Evolutionary conservation across 805 yeast species (phyloP), one percentile per base, ranked within the genome.

Genomic region (Metschnikowia proteae): DNA sequence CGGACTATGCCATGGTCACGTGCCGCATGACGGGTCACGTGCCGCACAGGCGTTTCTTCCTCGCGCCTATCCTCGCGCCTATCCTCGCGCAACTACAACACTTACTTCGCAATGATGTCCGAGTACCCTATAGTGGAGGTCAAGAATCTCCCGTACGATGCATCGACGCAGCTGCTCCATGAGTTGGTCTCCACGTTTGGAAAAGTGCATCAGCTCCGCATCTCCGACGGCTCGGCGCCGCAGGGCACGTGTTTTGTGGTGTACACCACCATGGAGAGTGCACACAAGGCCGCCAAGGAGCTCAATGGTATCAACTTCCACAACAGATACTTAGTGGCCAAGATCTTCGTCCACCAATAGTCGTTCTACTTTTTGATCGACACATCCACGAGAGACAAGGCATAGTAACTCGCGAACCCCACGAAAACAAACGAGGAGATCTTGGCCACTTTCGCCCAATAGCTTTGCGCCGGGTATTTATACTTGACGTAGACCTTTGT

Each of bases 381-480:
- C 39, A 70, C 51, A 52, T 71, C 69, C 41, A 73, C 58, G 49
- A 67, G 62, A 6, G 66, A 66, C 59, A 73, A 61, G 29, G 73
- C 65, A 58, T 79, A 80, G 58, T 79, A 74, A 56, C 82, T 73
- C 56, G 79, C 58, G 59, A 88, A 71, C 0, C 84, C 88, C 29
- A 76, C 61, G 52, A 85, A 80, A 23, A 86, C 70, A 53, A 82
- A 80, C 2, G 78, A 75, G 5, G 91, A 80, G 43, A 88, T 76
- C 46, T 79, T 74, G 37, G 82, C 53, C 23, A 96, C 92, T 65
- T 90, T 90, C 53, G 69, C 68, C 62, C 81, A 69, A 64, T 79
- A 77, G 52, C 76, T 79, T 35, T 67, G 60, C 6, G 67, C 59
- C 6, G 87, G 67, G 66, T 80, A 88, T 55, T 68, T 74, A 68